These are phyloP conservation scores for Aureobasidium pullulans DNA, from an alignment of 2,329 filamentous ascomycete genomes.

Conservation along the genomic window DNA sequence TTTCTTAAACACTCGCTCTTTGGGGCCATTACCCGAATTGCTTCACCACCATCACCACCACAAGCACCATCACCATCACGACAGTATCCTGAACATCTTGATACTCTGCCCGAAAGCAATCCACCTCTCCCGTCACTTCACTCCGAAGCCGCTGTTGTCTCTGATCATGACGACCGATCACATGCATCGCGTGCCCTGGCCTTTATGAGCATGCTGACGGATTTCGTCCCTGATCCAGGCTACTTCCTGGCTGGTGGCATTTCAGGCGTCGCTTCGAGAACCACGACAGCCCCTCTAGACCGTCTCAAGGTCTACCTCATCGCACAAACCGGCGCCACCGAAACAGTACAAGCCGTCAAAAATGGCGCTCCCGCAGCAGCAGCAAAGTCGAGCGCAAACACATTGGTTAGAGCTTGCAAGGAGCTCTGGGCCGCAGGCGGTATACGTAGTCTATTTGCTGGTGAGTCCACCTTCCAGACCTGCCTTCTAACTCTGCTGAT, in stretches of 20 bases:
- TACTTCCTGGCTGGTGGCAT: constrained; percentile 96
- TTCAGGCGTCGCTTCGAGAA: constrained; percentile 89
- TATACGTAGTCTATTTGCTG: constrained; percentile 83
- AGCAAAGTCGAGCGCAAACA: constrained; percentile 57
- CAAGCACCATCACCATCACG: constrained; percentile 61
- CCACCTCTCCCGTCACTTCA: constrained; percentile 10
- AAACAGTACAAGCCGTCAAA: constrained; percentile 59
- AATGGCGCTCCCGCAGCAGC: constrained; percentile 60
- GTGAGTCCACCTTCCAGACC: constrained; percentile 45
- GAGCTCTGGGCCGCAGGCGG: constrained; percentile 83
- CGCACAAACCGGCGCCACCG: constrained; percentile 66
- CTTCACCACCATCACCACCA: constrained; percentile 41
- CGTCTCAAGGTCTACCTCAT: constrained; percentile 96
- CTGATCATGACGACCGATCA: constrained; percentile 9
- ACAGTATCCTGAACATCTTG: constrained; percentile 45
- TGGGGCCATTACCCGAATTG: constrained; percentile 66
- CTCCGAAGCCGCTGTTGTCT: neutral
- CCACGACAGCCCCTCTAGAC: constrained; percentile 90
- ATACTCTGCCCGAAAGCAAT: constrained; percentile 39
- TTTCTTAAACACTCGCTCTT: constrained; percentile 67
- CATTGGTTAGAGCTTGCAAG: constrained; percentile 64
- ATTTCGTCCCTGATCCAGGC: constrained; percentile 73
- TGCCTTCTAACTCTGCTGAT: constrained; percentile 12
- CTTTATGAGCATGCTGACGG: constrained; percentile 40
- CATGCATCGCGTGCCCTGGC: constrained; percentile 9